Evolutionary conservation across 139 green algal species (phyloP), one percentile per base, ranked within the genome.

Genomic region (Eudorina sp.): DNA sequence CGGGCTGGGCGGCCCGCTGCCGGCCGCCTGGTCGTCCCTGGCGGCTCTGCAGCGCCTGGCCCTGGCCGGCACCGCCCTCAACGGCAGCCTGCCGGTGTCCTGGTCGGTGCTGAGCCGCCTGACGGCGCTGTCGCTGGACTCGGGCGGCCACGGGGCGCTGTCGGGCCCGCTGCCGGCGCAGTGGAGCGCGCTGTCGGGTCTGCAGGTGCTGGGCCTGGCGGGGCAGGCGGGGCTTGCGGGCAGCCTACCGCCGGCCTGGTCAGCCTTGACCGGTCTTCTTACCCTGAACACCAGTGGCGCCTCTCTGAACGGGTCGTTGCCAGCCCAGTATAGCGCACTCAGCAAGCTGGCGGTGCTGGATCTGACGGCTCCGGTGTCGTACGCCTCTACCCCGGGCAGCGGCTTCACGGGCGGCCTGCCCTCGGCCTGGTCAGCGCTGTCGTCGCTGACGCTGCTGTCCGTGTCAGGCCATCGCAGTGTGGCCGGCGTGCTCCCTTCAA

Each of bases 371-470:
- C 51, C 51, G 51, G 51, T 13, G 16, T 13, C 51, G 16, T 58
- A 58, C 16, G 51, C 51, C 13, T 31, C 58, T 29, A 4, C 90
- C 76, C 16, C 0, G 3, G n/a, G 14, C 53, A 36, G 29, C 0
- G 53, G 51, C 14, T 53, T 93, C 18, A 80, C 11, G 2, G 86
- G 86, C 81, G 62, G n/a, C 4, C 75, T 91, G 53, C 90, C 90
- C 0, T 4, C 41, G n/a, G 66, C 36, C 11, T 92, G 84, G 87
- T 41, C 36, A 3, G 23, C 38, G 29, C 77, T 72, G 51, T 14
- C 36, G 0, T 23, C 29, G 3, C 77, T 84, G 36, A 14, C 23
- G 0, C 5, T 1, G 3, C 53, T 84, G 38, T 64, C 64, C 36
- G 31, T 84, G 53, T 34, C 46, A 36, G 51, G 45, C 1, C n/a